These are phyloP conservation scores for Paecilomyces fulvus DNA, from an alignment of 2,329 filamentous ascomycete genomes.

Conservation along the genomic window DNA sequence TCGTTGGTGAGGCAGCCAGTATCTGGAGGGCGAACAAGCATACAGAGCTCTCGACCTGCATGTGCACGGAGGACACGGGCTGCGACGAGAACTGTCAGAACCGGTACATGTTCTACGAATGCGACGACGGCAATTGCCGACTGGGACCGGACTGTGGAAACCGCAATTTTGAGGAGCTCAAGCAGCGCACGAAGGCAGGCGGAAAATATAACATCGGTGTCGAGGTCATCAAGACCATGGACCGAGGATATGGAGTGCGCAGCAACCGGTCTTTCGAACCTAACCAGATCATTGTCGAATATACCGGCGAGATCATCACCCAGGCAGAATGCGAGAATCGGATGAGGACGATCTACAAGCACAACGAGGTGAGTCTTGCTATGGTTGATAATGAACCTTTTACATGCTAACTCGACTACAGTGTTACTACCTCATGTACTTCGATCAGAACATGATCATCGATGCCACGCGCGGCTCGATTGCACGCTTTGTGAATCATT, in stretches of 20 bases:
- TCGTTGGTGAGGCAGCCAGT: slow-evolving; percentile 72
- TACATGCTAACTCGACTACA: slow-evolving; percentile 29
- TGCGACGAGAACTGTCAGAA: slow-evolving; percentile 91
- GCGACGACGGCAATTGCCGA: slow-evolving; percentile 81
- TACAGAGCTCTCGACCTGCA: slow-evolving; percentile 67
- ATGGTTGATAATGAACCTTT: not conserved
- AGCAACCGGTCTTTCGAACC: slow-evolving; percentile 80
- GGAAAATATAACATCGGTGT: slow-evolving; percentile 88
- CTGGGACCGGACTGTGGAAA: slow-evolving; percentile 75
- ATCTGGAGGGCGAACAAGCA: slow-evolving; percentile 74
- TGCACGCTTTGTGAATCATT: slow-evolving; percentile 96
- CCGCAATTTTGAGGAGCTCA: slow-evolving; percentile 75
- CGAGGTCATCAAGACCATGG: slow-evolving; percentile 82
- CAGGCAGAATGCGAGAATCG: slow-evolving; percentile 86
- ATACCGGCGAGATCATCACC: slow-evolving; percentile 95
- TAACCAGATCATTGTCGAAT: slow-evolving; percentile 96
- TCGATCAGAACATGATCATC: slow-evolving; percentile 97
- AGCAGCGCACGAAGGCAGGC: slow-evolving; percentile 63
- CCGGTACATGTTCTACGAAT: slow-evolving; percentile 94
- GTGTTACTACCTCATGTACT: slow-evolving; percentile 98
- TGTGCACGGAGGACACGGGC: slow-evolving; percentile 67
- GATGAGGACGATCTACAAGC: slow-evolving; percentile 88
- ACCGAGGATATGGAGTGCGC: slow-evolving; percentile 85
- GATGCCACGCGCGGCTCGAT: slow-evolving; percentile 94
- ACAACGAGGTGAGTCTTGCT: slow-evolving; percentile 64